These are phyloP conservation scores for Piromyces finnis DNA, from an alignment of 192 early-diverging fungal species.

Conservation along the genomic window DNA sequence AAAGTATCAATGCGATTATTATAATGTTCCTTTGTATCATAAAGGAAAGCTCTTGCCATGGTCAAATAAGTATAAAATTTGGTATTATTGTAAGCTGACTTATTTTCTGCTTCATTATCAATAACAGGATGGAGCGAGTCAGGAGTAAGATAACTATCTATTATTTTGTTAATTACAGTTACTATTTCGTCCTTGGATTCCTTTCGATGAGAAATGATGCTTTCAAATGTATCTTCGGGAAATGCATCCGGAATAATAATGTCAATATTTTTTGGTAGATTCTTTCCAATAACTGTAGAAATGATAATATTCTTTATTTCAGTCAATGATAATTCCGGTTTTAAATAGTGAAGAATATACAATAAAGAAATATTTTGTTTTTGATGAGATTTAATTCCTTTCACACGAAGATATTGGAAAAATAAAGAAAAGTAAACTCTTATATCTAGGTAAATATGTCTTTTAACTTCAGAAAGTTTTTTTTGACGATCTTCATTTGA, in stretches of 20 bases:
- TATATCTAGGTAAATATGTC: background rate
- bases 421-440: background rate
- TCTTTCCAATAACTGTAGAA: background rate
- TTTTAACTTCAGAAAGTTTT: background rate
- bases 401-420: background rate
- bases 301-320: background rate
- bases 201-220: background rate
- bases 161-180: background rate
- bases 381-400: background rate
- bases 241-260: background rate
- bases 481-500: background rate
- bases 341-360: background rate
- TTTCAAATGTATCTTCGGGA: background rate
- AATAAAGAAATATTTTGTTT: background rate
- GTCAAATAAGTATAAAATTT: too few species aligned
- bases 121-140: background rate
- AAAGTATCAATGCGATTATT: too few species aligned
- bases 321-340: background rate
- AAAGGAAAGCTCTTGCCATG: too few species aligned
- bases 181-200: background rate
- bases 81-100: too few species aligned
- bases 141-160: background rate
- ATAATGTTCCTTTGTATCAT: too few species aligned
- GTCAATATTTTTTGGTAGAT: background rate
- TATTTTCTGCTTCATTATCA: too few species aligned